A percentile compares a stretch with the other conserved stretches of the same genome.
phyloP scores from a whole-genome alignment of 768 basidiomycete species.

The Russula sp. region DNA sequence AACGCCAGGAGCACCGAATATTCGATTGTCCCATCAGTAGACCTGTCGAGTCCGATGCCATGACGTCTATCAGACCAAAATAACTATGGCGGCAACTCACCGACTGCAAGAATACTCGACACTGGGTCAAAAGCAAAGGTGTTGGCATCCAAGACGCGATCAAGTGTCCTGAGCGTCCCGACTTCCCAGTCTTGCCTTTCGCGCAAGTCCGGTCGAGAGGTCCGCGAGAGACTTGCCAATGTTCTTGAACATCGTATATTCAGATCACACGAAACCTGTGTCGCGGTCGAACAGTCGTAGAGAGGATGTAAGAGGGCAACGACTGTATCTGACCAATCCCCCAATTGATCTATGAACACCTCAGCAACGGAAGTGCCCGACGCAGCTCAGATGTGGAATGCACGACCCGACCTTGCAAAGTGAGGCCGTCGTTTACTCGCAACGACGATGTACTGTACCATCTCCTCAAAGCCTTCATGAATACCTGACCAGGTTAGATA shows the following conservation, averaged over 20 bases:
- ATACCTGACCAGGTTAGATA: conserved; percentile 71
- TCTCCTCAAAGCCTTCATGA: conserved; percentile 89
- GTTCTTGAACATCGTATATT: conserved; percentile 22
- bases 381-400: neutral
- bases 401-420: neutral
- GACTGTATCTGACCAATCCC: no score
- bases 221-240: conserved; percentile 41
- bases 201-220: conserved; percentile 54
- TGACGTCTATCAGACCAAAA: neutral
- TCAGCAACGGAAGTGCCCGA: no score
- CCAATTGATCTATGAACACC: no score
- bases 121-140: conserved; percentile 59
- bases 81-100: conserved; percentile 37
- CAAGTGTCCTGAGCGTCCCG: conserved; percentile 47
- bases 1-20: conserved; percentile 70
- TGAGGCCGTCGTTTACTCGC: conserved; percentile 11
- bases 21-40: conserved; percentile 57
- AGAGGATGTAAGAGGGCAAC: neutral
- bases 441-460: conserved; percentile 92
- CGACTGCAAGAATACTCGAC: conserved; percentile 57
- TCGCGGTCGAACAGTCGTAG: neutral
- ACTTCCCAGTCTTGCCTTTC: conserved; percentile 59
- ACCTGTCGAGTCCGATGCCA: conserved; percentile 41
- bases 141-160: conserved; percentile 51
- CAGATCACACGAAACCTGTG: neutral